Percentiles rank a stretch among this genome's conserved stretches.
Evolutionary conservation across 192 early-diverging fungal genomes (phyloP).

Genomic region (Glomus cerebriforme): DNA sequence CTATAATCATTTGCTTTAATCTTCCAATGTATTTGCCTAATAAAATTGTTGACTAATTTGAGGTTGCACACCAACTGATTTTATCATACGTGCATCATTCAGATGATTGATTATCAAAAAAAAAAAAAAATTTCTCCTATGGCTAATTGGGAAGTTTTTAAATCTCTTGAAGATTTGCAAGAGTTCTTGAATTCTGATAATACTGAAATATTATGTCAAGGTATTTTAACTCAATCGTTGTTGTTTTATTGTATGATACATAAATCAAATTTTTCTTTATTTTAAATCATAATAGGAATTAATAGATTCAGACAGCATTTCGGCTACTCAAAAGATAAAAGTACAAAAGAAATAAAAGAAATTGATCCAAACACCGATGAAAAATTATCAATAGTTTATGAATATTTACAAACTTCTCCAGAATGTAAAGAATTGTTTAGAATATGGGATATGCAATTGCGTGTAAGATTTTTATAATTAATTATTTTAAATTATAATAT

Average conservation of each 20-base stretch:
- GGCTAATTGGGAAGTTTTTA: conserved; percentile 6
- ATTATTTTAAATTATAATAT: not conserved
- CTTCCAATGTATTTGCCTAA: no score
- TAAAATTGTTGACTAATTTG: no score
- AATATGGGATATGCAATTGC: conserved; percentile 66
- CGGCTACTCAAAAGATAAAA: not conserved
- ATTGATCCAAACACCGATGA: not conserved
- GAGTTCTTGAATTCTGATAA: conserved; percentile 1
- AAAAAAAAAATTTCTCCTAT: not conserved
- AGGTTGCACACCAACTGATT: no score
- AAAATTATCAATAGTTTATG: conserved; percentile 29
- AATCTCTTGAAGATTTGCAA: not conserved
- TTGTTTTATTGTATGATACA: not conserved
- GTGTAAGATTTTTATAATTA: conserved; percentile 37
- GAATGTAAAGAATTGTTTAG: conserved; percentile 60
- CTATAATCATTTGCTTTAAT: no score
- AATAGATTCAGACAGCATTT: conserved; percentile 15
- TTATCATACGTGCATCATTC: no score
- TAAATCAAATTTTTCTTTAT: not conserved
- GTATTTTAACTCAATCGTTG: not conserved
- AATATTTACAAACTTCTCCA: conserved; percentile 62
- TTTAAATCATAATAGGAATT: not conserved
- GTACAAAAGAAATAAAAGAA: not conserved
- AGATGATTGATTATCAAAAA: not conserved
- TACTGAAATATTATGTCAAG: conserved; percentile 12